Evolutionary conservation across 441 rosid genomes (phyloP).

Genomic region (Euphorbia corollata): DNA sequence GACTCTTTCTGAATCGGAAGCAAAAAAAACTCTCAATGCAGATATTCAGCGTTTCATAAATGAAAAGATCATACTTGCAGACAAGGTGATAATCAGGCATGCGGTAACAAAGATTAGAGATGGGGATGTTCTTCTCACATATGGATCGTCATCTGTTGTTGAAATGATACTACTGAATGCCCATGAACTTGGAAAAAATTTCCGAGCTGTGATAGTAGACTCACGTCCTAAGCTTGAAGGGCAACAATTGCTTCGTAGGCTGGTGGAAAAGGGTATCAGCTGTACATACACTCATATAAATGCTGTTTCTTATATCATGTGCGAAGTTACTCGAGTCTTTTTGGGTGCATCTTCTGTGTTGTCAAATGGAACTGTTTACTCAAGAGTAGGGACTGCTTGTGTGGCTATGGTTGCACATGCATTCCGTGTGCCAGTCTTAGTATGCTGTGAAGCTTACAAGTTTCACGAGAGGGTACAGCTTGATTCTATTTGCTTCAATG

Average conservation of each 20-base stretch:
- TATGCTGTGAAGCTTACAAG: constrained; percentile 91
- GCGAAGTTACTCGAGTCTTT: constrained; percentile 80
- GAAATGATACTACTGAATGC: constrained; percentile 77
- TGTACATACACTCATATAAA: constrained; percentile 79
- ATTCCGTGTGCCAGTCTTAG: constrained; percentile 66
- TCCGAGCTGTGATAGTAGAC: constrained; percentile 75
- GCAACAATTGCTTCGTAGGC: constrained; percentile 62
- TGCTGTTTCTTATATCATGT: constrained; percentile 81
- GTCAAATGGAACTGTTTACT: constrained; percentile 83
- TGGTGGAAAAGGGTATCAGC: constrained; percentile 66
- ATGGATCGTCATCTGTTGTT: constrained; percentile 67
- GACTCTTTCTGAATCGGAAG: constrained; percentile 56
- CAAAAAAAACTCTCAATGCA: constrained; percentile 51
- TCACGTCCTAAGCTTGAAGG: constrained; percentile 89
- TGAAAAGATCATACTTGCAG: constrained; percentile 70
- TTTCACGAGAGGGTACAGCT: constrained; percentile 86
- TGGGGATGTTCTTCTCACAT: constrained; percentile 82
- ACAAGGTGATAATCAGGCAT: constrained; percentile 61
- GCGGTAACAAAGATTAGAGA: constrained; percentile 81
- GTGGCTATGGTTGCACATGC: constrained; percentile 91
- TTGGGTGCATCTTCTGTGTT: constrained; percentile 81
- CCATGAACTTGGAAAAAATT: constrained; percentile 63
- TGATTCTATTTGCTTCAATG: constrained; percentile 85
- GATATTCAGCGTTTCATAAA: constrained; percentile 68
- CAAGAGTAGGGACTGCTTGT: constrained; percentile 84